A percentile compares a stretch with the other conserved stretches of the same genome.
phyloP scores from a whole-genome alignment of 176 grass and related monocot species.

The Coix lacrymajobi region DNA sequence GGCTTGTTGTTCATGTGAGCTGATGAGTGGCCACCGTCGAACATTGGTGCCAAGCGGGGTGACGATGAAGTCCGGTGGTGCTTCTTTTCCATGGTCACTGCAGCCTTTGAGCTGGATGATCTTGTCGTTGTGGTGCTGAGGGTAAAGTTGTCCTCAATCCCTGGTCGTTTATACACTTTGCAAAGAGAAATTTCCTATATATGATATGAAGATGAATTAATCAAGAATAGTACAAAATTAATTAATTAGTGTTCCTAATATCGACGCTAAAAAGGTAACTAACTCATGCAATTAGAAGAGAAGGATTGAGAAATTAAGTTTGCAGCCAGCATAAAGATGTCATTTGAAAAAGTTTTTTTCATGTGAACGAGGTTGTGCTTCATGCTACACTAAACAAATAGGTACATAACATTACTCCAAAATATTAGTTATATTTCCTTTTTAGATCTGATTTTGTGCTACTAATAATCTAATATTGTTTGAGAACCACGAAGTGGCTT shows the following conservation, averaged over 20 bases:
- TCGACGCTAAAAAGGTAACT: background rate
- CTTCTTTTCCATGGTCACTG: slow-evolving; percentile 18
- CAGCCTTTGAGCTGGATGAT: slow-evolving; percentile 40
- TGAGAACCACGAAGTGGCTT: background rate
- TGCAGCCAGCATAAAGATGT: background rate
- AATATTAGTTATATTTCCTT: background rate
- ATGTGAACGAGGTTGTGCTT: background rate
- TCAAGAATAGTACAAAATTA: background rate
- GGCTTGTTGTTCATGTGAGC: slow-evolving; percentile 31
- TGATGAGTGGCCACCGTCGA: slow-evolving; percentile 26
- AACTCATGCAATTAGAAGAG: background rate
- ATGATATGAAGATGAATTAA: background rate
- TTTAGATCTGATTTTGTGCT: background rate
- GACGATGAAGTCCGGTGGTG: slow-evolving; percentile 4
- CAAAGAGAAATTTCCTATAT: slow-evolving; percentile 78
- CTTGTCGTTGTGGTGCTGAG: slow-evolving; percentile 33
- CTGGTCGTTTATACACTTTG: slow-evolving; percentile 84
- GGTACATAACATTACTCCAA: background rate
- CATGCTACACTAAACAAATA: background rate
- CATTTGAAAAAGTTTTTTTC: background rate
- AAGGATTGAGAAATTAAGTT: background rate
- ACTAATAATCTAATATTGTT: background rate
- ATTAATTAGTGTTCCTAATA: background rate
- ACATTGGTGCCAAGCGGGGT: slow-evolving; percentile 33
- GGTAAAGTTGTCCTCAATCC: slow-evolving; percentile 70